Percentiles rank a stretch among this genome's conserved stretches.
Evolutionary conservation across 1,139 yeast genomes (phyloP).

Genomic region (Saccharomyces pastorianus): DNA sequence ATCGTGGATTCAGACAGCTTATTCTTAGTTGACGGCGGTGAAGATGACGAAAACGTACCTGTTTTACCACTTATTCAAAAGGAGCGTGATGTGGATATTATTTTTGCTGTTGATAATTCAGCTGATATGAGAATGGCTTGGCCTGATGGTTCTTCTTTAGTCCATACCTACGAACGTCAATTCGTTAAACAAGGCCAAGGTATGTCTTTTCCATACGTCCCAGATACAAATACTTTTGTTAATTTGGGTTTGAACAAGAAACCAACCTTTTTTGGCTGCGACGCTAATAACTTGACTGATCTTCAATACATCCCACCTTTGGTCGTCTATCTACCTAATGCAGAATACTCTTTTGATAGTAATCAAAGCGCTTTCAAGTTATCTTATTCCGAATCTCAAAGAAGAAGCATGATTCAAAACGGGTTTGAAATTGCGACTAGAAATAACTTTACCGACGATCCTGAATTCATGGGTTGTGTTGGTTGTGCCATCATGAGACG

Average conservation of each 20-base stretch:
- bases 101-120: conserved; percentile 75
- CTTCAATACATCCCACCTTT: conserved; percentile 55
- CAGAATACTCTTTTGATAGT: conserved; percentile 57
- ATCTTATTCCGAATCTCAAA: conserved; percentile 49
- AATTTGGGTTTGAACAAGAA: conserved; percentile 45
- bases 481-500: conserved; percentile 84
- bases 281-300: conserved; percentile 52
- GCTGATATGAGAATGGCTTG: conserved; percentile 60
- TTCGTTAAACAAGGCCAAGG: conserved; percentile 53
- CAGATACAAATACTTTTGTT: conserved; percentile 55
- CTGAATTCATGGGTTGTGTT: conserved; percentile 68
- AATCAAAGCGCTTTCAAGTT: conserved; percentile 67
- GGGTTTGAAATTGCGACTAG: conserved; percentile 67
- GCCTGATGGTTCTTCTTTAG: conserved; percentile 71
- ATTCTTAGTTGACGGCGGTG: conserved; percentile 77
- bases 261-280: conserved; percentile 83
- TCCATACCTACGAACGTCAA: conserved; percentile 59
- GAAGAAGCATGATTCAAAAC: conserved; percentile 23
- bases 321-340: conserved; percentile 68
- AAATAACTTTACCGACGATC: conserved; percentile 61
- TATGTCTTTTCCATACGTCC: conserved; percentile 73
- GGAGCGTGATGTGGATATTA: conserved; percentile 61
- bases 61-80: conserved; percentile 64
- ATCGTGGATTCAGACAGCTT: conserved; percentile 40
- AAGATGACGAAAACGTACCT: conserved; percentile 70